Evolutionary conservation across 2,329 filamentous ascomycete species (phyloP).

Genomic region (Fusarium sp.): DNA sequence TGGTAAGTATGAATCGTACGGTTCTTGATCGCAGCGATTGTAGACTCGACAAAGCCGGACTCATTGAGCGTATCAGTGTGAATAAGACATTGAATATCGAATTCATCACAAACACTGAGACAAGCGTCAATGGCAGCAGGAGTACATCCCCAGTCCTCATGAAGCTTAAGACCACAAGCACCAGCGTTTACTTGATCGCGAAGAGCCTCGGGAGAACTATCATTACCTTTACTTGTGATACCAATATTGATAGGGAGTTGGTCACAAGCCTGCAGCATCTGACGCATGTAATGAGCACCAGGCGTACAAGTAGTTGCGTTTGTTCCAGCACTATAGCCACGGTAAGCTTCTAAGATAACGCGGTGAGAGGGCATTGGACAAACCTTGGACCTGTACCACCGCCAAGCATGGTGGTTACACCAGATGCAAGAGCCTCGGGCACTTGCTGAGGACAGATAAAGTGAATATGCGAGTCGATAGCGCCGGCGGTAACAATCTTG

Average conservation of each 20-base stretch:
- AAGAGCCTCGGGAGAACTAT: constrained; percentile 76
- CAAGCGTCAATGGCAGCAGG: constrained; percentile 93
- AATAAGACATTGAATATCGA: constrained; percentile 93
- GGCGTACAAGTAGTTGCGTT: constrained; percentile 96
- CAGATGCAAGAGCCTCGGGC: constrained; percentile 83
- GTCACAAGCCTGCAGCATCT: constrained; percentile 93
- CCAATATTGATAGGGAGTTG: constrained; percentile 86
- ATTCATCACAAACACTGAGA: constrained; percentile 85
- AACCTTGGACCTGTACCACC: constrained; percentile 92
- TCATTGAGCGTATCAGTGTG: constrained; percentile 98
- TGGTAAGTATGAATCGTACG: constrained; percentile 97
- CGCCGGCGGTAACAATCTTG: constrained; percentile 91
- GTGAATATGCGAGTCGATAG: constrained; percentile 91
- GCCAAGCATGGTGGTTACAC: constrained; percentile 90
- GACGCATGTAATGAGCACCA: constrained; percentile 81
- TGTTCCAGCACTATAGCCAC: constrained; percentile 75
- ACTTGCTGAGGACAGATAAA: constrained; percentile 96
- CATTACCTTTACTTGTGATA: constrained; percentile 94
- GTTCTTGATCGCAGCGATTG: constrained; percentile 84
- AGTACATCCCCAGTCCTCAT: constrained; percentile 96
- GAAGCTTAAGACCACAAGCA: constrained; percentile 90
- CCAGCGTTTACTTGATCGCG: constrained; percentile 86
- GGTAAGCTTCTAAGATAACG: constrained; percentile 19
- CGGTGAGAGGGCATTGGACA: constrained; percentile 35
- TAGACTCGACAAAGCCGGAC: constrained; percentile 95